Evolutionary conservation across 768 basidiomycete genomes (phyloP).

Genomic region (Dioszegia crocea): DNA sequence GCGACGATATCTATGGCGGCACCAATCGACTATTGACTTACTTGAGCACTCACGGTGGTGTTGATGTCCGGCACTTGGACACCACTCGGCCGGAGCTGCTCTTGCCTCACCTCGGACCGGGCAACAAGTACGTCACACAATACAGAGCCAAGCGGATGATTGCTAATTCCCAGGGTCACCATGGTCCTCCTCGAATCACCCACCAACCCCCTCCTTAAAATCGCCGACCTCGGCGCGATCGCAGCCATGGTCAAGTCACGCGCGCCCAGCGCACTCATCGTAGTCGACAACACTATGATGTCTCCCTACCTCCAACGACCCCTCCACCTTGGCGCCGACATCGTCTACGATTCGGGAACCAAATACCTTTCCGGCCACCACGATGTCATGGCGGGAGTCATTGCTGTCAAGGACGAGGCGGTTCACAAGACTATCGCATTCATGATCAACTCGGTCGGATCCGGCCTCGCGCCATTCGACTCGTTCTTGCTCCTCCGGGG

Average conservation of each 20-base stretch:
- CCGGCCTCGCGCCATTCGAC: slow-evolving; percentile 91
- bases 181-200: slow-evolving; percentile 98
- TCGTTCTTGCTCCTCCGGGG: slow-evolving; percentile 93
- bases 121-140: slow-evolving; percentile 28
- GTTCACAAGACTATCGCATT: slow-evolving; percentile 85
- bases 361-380: slow-evolving; percentile 98
- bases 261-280: slow-evolving; percentile 44
- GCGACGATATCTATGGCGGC: slow-evolving; percentile 96
- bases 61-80: slow-evolving; percentile 87
- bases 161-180: slow-evolving; percentile 47
- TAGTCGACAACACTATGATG: slow-evolving; percentile 96
- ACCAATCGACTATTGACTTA: slow-evolving; percentile 92
- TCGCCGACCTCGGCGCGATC: slow-evolving; percentile 81
- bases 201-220: slow-evolving; percentile 93
- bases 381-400: slow-evolving; percentile 96
- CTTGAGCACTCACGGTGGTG: slow-evolving; percentile 77
- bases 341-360: slow-evolving; percentile 96
- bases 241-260: slow-evolving; percentile 69
- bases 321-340: slow-evolving; percentile 89
- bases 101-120: slow-evolving; percentile 26
- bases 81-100: slow-evolving; percentile 58
- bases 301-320: slow-evolving; percentile 95
- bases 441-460: slow-evolving; percentile 87
- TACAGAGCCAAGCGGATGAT: not conserved
- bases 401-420: slow-evolving; percentile 87